Percentiles rank a stretch among this genome's conserved stretches.
These are phyloP conservation scores for Penicillium sp. DNA, from an alignment of 2,329 filamentous ascomycete genomes.

Conservation along the genomic window DNA sequence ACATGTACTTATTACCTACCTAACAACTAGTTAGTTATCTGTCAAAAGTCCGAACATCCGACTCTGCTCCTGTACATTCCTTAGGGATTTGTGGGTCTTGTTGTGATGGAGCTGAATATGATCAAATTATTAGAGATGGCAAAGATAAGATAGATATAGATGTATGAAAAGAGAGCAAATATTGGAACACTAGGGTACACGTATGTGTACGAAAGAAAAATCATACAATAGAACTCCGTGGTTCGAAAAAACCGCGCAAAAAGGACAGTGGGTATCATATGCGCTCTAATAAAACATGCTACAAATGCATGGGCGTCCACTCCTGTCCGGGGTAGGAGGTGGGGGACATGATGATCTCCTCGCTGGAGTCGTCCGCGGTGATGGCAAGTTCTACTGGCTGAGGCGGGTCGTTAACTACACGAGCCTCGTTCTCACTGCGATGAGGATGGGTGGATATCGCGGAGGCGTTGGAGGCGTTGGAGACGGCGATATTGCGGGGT, in stretches of 20 bases:
- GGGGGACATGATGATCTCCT: slow-evolving; percentile 49
- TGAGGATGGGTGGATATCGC: slow-evolving; percentile 18
- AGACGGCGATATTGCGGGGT: slow-evolving; percentile 4
- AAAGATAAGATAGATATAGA: neutral
- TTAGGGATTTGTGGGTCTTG: no score
- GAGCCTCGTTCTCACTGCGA: slow-evolving; percentile 19
- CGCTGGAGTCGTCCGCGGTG: slow-evolving; percentile 39
- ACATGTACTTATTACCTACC: no score
- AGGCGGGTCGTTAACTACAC: slow-evolving; percentile 22
- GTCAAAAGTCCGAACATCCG: neutral
- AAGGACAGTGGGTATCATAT: neutral
- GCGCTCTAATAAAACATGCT: slow-evolving; percentile 1
- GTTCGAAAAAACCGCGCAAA: neutral
- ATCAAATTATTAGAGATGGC: neutral
- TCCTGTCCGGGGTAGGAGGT: slow-evolving; percentile 51
- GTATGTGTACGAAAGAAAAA: neutral
- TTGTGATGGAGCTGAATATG: neutral
- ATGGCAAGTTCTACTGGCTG: slow-evolving; percentile 37
- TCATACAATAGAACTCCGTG: neutral
- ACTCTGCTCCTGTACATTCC: neutral
- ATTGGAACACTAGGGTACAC: neutral
- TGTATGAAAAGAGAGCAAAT: neutral
- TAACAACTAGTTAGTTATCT: no score
- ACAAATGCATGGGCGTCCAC: slow-evolving; percentile 38
- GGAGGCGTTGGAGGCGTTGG: slow-evolving; percentile 2